Conservation (phyloP, 495 filamentous ascomycete species). For the Neurospora tetrasperma region DNA sequence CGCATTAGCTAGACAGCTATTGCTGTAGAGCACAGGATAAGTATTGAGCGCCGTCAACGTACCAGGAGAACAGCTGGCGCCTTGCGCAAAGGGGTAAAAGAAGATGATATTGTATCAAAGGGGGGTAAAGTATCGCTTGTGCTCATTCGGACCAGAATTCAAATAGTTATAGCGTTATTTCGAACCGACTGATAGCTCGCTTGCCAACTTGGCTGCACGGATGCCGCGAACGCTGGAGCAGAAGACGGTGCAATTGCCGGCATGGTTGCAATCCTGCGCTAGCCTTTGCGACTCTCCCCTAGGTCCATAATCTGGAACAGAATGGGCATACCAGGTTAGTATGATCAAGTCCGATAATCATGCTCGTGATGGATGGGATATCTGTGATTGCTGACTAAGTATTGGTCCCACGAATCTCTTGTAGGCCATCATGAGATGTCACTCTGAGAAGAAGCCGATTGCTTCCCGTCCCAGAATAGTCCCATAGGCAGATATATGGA, state of each 20-base stretch:
- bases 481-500: not conserved
- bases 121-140: no score
- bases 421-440: not conserved
- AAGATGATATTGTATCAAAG: no score
- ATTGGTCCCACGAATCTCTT: not conserved
- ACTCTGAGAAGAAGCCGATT: not conserved
- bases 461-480: not conserved
- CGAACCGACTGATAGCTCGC: no score
- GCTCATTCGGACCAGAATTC: no score
- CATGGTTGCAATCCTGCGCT: not conserved
- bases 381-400: not conserved
- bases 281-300: not conserved
- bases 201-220: not conserved
- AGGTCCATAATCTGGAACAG: not conserved
- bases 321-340: not conserved
- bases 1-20: no score
- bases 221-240: not conserved
- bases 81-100: no score
- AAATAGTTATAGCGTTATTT: no score
- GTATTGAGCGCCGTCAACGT: no score
- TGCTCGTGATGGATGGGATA: not conserved
- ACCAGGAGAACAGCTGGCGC: no score
- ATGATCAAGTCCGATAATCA: not conserved
- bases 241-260: not conserved
- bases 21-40: no score